Evolutionary conservation across 2,329 filamentous ascomycete genomes (phyloP).

Genomic region (Aspergillus eucalypticola): DNA sequence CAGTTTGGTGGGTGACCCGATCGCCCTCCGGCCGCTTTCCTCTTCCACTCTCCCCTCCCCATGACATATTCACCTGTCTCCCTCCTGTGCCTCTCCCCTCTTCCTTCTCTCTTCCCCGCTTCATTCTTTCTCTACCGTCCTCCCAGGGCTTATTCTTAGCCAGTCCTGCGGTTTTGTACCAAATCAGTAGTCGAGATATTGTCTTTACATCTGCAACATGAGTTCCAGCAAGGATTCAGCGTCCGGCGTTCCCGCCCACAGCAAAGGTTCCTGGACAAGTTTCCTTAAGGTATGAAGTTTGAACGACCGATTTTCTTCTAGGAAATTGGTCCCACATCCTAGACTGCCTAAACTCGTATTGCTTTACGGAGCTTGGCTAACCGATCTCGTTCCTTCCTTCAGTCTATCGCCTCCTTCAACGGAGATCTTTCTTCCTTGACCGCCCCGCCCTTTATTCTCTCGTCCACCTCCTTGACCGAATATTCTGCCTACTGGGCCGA

Average conservation of each 20-base stretch:
- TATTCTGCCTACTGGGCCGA: conserved; percentile 83
- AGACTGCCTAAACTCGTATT: background rate
- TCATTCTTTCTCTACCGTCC: conserved; percentile 3
- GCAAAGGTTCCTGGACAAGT: conserved; percentile 50
- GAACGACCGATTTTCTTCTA: background rate
- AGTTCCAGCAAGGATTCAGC: conserved; percentile 43
- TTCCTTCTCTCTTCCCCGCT: background rate
- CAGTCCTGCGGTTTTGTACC: background rate
- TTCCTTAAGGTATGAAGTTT: conserved; percentile 46
- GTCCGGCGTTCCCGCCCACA: conserved; percentile 42
- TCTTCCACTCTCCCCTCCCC: background rate
- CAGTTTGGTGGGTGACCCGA: background rate
- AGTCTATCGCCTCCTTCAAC: conserved; percentile 77
- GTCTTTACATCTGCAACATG: conserved; percentile 19
- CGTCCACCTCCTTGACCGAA: conserved; percentile 74
- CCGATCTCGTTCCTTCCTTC: conserved; percentile 5
- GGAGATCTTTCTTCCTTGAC: conserved; percentile 79
- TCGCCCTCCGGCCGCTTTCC: background rate
- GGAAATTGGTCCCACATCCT: background rate
- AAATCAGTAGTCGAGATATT: background rate
- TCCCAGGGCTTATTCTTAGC: background rate
- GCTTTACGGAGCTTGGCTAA: background rate
- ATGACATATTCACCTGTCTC: background rate
- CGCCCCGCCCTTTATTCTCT: conserved; percentile 79
- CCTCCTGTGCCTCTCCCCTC: background rate